These are phyloP conservation scores for Mrakiaceae sp. DNA, from an alignment of 1,284 basidiomycete species.

Conservation along the genomic window DNA sequence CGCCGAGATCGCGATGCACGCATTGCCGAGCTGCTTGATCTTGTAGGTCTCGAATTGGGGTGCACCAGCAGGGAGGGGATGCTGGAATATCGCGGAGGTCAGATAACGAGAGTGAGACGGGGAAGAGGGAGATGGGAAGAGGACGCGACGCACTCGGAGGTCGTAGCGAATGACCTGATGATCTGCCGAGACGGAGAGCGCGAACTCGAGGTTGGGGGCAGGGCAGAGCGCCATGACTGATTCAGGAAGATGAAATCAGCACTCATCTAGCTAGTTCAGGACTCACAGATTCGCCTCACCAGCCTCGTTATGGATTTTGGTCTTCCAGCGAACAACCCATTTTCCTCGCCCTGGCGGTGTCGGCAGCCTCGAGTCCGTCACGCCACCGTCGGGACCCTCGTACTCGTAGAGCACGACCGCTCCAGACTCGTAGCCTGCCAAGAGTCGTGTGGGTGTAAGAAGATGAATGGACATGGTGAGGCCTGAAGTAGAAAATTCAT, in stretches of 20 bases:
- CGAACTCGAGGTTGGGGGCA: slow-evolving; percentile 47
- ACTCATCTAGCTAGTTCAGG: neutral
- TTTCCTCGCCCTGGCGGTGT: slow-evolving; percentile 32
- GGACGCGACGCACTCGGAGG: slow-evolving; percentile 40
- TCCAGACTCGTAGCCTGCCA: slow-evolving; percentile 73
- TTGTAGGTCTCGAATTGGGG: slow-evolving; percentile 22
- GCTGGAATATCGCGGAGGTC: neutral
- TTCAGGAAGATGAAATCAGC: neutral
- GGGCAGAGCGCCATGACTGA: slow-evolving; percentile 77
- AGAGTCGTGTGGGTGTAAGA: slow-evolving; percentile 40
- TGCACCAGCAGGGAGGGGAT: neutral
- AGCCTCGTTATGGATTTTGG: slow-evolving; percentile 63
- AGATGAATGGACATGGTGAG: slow-evolving; percentile 78
- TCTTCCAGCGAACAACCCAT: slow-evolving; percentile 60
- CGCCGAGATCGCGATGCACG: slow-evolving; percentile 56
- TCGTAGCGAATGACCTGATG: slow-evolving; percentile 62
- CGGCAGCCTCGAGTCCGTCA: slow-evolving; percentile 21
- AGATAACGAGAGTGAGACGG: neutral
- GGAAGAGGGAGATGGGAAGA: neutral
- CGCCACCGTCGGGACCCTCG: slow-evolving; percentile 21
- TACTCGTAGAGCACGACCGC: slow-evolving; percentile 54
- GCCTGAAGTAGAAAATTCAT: slow-evolving; percentile 37
- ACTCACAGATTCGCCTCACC: slow-evolving; percentile 39
- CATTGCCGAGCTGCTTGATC: slow-evolving; percentile 70
- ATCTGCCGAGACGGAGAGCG: slow-evolving; percentile 71